These are phyloP conservation scores for Ceratobasidium sp. DNA, from an alignment of 1,284 basidiomycete species.

Conservation along the genomic window DNA sequence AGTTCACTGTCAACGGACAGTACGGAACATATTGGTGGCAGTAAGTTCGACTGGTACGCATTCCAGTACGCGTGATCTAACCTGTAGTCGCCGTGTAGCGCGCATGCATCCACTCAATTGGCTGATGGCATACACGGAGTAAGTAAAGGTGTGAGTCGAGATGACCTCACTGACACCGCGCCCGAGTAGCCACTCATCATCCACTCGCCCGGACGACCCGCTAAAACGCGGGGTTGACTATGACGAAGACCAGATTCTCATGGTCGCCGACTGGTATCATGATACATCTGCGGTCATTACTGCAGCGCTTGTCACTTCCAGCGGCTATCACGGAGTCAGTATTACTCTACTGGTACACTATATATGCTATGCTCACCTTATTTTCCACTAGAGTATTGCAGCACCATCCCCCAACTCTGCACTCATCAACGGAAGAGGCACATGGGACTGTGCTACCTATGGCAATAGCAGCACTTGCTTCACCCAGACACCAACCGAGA, in stretches of 20 bases:
- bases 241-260: constrained; percentile 42
- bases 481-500: constrained; percentile 43
- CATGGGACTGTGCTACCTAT: constrained; percentile 41
- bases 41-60: neutral
- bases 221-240: constrained; percentile 48
- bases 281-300: constrained; percentile 41
- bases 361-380: constrained; percentile 37
- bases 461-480: constrained; percentile 41
- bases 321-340: constrained; percentile 31
- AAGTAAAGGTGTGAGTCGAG: constrained; percentile 42
- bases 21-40: no score
- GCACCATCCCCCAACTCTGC: no score
- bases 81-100: constrained; percentile 33
- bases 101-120: constrained; percentile 45
- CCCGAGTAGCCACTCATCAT: constrained; percentile 45
- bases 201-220: constrained; percentile 48
- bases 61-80: neutral
- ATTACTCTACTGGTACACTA: neutral
- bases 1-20: constrained; percentile 46
- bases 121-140: constrained; percentile 48
- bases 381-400: constrained; percentile 37
- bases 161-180: constrained; percentile 26
- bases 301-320: constrained; percentile 21
- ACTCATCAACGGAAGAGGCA: constrained; percentile 51
- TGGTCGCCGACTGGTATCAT: constrained; percentile 47